Percentiles rank a stretch among this genome's conserved stretches.
Evolutionary conservation across 345 rosid genomes (phyloP).

Genomic region (Hibiscus tridactylites): DNA sequence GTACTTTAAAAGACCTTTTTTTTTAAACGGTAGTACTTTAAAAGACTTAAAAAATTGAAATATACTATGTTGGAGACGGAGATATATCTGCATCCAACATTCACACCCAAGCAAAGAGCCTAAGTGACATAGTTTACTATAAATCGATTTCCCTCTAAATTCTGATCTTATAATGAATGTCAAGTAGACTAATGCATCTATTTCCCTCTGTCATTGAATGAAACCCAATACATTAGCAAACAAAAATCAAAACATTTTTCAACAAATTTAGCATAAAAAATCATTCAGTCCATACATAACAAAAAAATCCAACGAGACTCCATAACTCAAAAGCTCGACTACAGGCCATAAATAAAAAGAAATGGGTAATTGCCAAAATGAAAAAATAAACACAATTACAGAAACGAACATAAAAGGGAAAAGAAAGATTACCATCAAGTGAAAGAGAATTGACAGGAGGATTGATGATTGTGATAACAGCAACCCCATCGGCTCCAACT

Average conservation of each 20-base stretch:
- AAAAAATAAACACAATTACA: background rate
- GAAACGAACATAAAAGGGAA: background rate
- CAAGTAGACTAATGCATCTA: background rate
- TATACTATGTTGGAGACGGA: too few relatives aligned
- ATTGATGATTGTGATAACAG: slow-evolving; percentile 68
- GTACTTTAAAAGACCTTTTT: too few relatives aligned
- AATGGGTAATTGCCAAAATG: background rate
- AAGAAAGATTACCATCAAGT: slow-evolving; percentile 41
- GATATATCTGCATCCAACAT: too few relatives aligned
- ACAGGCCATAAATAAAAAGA: background rate
- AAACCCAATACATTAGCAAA: background rate
- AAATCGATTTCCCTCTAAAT: background rate
- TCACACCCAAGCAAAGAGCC: too few relatives aligned
- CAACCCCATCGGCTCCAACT: slow-evolving; percentile 85
- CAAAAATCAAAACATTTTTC: background rate
- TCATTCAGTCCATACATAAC: background rate
- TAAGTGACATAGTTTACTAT: too few relatives aligned
- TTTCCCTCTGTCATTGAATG: background rate
- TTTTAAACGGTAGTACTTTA: too few relatives aligned
- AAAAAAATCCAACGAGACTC: background rate
- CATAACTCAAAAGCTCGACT: slow-evolving; percentile 1
- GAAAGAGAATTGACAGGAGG: slow-evolving; percentile 94
- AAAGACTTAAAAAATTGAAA: too few relatives aligned
- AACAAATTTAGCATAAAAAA: background rate
- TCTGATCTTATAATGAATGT: background rate